These are phyloP conservation scores for Trifolium pratense DNA, from an alignment of 306 rosid species.

Conservation along the genomic window DNA sequence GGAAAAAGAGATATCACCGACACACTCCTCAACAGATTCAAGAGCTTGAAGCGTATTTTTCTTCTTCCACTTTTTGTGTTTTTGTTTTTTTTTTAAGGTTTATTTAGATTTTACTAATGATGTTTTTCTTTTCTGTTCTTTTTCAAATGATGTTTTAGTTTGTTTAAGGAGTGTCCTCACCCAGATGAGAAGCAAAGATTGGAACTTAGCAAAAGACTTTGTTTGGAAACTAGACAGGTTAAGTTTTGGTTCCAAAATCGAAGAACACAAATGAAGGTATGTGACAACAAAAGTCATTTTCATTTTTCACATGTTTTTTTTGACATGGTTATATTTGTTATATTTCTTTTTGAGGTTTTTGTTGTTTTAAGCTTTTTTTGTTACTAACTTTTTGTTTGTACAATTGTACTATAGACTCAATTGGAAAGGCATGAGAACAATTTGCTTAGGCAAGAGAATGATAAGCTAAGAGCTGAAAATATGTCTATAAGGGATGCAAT, in stretches of 20 bases:
- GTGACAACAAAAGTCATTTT: conserved; percentile 12
- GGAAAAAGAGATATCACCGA: conserved; percentile 93
- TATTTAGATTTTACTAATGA: not conserved
- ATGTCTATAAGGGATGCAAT: conserved; percentile 93
- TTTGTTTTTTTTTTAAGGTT: not conserved
- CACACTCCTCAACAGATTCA: conserved; percentile 98
- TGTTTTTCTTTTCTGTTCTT: not conserved
- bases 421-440: conserved; percentile 94
- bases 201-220: conserved; percentile 79
- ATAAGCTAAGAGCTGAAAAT: conserved; percentile 89
- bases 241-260: conserved; percentile 99
- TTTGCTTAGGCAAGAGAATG: conserved; percentile 90
- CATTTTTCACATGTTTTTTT: no score
- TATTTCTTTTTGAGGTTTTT: not conserved
- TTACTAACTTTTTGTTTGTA: conserved; percentile 23
- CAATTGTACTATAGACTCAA: conserved; percentile 75
- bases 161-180: conserved; percentile 96
- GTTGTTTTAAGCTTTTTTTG: not conserved
- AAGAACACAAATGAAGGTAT: conserved; percentile 96
- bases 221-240: conserved; percentile 88
- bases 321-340: not conserved
- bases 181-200: conserved; percentile 96
- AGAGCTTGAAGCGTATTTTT: conserved; percentile 86
- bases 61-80: not conserved
- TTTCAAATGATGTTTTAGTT: conserved; percentile 44